A percentile compares a stretch with the other conserved stretches of the same genome.
Conservation (phyloP, 2,329 filamentous ascomycete genomes). For the Tolypocladium tundrense region DNA sequence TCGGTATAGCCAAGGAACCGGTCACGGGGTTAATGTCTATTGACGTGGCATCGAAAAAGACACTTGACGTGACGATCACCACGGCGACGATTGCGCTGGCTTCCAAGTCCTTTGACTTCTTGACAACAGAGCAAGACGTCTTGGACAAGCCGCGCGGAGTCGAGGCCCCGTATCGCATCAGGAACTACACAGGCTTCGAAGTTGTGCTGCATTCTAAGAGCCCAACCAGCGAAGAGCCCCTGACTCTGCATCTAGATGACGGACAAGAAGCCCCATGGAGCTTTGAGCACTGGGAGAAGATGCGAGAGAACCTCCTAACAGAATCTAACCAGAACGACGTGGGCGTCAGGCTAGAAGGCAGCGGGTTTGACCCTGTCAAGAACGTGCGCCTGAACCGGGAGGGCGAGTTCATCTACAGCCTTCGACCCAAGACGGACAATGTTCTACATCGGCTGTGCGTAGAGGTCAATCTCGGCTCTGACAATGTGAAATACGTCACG, state of each 20-base stretch:
- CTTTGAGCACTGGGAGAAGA: conserved; percentile 93
- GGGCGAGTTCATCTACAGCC: conserved; percentile 80
- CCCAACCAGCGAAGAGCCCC: conserved; percentile 51
- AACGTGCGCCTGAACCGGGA: conserved; percentile 89
- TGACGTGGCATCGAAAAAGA: conserved; percentile 80
- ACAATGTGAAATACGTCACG: conserved; percentile 98
- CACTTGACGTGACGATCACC: conserved; percentile 84
- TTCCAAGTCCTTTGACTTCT: conserved; percentile 86
- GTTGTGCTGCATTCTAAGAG: conserved; percentile 74
- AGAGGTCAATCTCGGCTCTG: conserved; percentile 78
- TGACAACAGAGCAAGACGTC: conserved; percentile 76
- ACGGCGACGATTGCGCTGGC: conserved; percentile 87
- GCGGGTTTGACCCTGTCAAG: conserved; percentile 83
- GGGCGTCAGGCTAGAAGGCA: conserved; percentile 76
- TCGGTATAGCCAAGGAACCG: conserved; percentile 73
- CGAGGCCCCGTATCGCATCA: conserved; percentile 86
- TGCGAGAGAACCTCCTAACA: conserved; percentile 82
- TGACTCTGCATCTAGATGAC: conserved; percentile 69
- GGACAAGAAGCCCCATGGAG: conserved; percentile 91
- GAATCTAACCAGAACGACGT: conserved; percentile 75
- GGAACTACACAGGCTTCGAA: conserved; percentile 93
- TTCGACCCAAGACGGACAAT: conserved; percentile 78
- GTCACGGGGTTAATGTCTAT: conserved; percentile 68
- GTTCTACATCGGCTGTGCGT: conserved; percentile 84
- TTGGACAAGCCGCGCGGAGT: conserved; percentile 84